Conservation (phyloP, 306 rosid species). For the Macrotyloma uniflorum region DNA sequence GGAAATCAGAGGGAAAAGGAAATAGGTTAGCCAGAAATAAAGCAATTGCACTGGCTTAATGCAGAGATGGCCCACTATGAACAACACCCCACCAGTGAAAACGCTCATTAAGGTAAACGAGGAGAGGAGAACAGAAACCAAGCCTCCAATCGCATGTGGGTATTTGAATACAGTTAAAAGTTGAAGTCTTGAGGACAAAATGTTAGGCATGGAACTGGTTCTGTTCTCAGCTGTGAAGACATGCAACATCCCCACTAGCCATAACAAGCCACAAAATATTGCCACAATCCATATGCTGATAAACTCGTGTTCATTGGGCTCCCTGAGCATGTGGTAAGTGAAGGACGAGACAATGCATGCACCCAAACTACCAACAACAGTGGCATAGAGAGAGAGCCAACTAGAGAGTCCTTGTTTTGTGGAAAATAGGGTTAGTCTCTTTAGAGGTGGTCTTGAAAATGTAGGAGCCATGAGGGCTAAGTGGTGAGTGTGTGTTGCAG, state of each 20-base stretch:
- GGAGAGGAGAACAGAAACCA: slow-evolving; percentile 55
- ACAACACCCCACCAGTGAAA: slow-evolving; percentile 64
- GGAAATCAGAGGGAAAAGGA: slow-evolving; percentile 62
- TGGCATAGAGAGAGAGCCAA: slow-evolving; percentile 57
- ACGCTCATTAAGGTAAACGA: slow-evolving; percentile 66
- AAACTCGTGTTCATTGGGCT: slow-evolving; percentile 35
- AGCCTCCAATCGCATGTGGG: slow-evolving; percentile 67
- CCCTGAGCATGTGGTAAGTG: slow-evolving; percentile 71
- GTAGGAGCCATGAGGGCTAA: slow-evolving; percentile 62
- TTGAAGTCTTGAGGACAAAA: slow-evolving; percentile 30
- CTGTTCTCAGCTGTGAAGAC: slow-evolving; percentile 44
- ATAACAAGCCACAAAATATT: slow-evolving; percentile 72
- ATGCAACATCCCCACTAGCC: slow-evolving; percentile 73
- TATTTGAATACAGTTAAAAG: slow-evolving; percentile 50
- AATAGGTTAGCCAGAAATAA: slow-evolving; percentile 70
- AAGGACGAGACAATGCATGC: slow-evolving; percentile 59
- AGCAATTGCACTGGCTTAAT: slow-evolving; percentile 57
- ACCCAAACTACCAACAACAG: slow-evolving; percentile 56
- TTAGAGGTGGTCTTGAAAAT: slow-evolving; percentile 29
- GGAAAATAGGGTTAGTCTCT: slow-evolving; percentile 23
- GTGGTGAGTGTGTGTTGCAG: slow-evolving; percentile 70
- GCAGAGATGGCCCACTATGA: slow-evolving; percentile 68
- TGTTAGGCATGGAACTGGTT: background rate
- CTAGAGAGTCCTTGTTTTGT: slow-evolving; percentile 43
- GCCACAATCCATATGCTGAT: slow-evolving; percentile 76